Evolutionary conservation across 192 early-diverging fungal species (phyloP), one percentile per base, ranked within the genome.

Genomic region (Coemansia sp.): DNA sequence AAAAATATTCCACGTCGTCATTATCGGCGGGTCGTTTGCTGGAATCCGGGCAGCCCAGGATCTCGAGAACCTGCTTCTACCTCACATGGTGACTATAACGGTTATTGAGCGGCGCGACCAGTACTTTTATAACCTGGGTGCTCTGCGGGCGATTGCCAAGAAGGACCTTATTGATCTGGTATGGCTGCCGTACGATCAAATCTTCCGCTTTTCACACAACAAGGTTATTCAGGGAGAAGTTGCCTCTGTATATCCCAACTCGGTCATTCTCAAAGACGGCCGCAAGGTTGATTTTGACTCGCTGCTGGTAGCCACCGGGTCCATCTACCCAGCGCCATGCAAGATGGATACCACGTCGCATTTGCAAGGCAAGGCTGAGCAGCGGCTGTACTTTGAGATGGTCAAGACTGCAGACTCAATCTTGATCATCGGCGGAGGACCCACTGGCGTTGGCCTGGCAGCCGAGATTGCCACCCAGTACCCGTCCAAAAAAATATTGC

Each of bases 381-480:
- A 60, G 48, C 64, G 44, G 44, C 40, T 48, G 40, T 71, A 60
- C 38, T 65, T 60, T 31, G 67, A 79, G 12, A 74, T 82, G 54
- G 84, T 92, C 53, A 64, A 64, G 16, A 50, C 69, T 23, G 76
- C 86, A 8, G 71, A 81, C 40, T 80, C 79, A 21, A 71, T 88
- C 16, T 37, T 90, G 11, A 64, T 92, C 8, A 83, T 87, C 36
- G 90, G 90, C 37, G 90, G 84, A 18, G 90, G 90, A 15, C 84
- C 87, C 11, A 84, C 86, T 8, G 92, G 88, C 31, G 65, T 90
- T 32, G 92, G 92, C 53, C 51, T 91, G 55, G 88, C 90, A 6
- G 87, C 80, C 1, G 92, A 94, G 65, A 80, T 80, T 20, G 67
- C 67, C 7, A 71, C 78, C 0, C 71, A 55, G 40, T 75, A 71